Conservation (phyloP, 345 rosid genomes). For the Durio zibethinus region DNA sequence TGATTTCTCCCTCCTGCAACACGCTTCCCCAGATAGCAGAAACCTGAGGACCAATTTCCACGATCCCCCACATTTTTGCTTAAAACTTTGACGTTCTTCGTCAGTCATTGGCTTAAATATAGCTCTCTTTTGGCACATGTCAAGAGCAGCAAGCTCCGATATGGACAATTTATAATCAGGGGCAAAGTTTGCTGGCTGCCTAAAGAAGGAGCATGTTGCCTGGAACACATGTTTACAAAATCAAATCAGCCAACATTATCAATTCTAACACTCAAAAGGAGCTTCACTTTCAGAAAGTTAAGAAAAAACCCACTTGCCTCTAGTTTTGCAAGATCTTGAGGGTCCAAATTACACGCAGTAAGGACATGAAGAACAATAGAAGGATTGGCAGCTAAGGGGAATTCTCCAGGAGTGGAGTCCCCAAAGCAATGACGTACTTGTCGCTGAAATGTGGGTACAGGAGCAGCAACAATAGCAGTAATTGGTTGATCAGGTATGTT, state of each 20-base stretch:
- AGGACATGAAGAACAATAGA: constrained; percentile 92
- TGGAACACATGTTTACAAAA: constrained; percentile 43
- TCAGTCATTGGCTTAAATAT: constrained; percentile 74
- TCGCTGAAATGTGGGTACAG: constrained; percentile 53
- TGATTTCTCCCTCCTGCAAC: constrained; percentile 88
- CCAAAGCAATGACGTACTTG: constrained; percentile 77
- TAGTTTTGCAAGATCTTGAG: constrained; percentile 90
- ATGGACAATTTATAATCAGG: constrained; percentile 78
- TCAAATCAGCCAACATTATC: constrained; percentile 61
- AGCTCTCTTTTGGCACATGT: constrained; percentile 75
- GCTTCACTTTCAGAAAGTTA: background rate
- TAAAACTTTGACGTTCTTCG: constrained; percentile 61
- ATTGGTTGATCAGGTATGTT: constrained; percentile 74
- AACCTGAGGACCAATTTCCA: constrained; percentile 90
- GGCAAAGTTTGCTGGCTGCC: constrained; percentile 82
- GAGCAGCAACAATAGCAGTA: constrained; percentile 48
- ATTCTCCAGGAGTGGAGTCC: constrained; percentile 88
- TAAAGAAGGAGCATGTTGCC: constrained; percentile 95
- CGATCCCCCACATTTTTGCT: constrained; percentile 81
- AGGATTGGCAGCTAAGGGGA: constrained; percentile 93
- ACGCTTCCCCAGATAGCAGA: constrained; percentile 76
- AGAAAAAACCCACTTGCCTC: constrained; percentile 63
- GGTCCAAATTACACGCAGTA: constrained; percentile 76
- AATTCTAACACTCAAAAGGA: constrained; percentile 32
- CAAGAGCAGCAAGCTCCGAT: constrained; percentile 95